Evolutionary conservation across 2,329 filamentous ascomycete species (phyloP), one percentile per base, ranked within the genome.

Genomic region (Epichloe sylvatica): DNA sequence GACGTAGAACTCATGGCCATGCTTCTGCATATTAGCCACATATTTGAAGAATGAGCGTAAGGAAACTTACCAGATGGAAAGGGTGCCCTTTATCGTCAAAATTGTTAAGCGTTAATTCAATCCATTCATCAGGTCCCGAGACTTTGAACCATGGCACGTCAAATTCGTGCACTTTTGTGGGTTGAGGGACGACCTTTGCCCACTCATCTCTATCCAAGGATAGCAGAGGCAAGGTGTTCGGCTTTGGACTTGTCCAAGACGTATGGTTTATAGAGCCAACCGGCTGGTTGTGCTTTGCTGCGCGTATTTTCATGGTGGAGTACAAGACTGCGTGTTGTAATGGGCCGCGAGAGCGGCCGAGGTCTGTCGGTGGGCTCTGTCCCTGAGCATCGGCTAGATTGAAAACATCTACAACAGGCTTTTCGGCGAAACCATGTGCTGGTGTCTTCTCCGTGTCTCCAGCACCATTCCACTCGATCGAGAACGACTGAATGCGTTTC

Each of bases 71-170:
- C 40, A 75, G 51, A 54, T 75, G 73, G 51, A 75, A 75, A 0
- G 73, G 72, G 54, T 75, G 73, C 0, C 64, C 60, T 8, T 68
- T 69, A 39, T 74, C 71, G 50, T 75, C 72, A 13, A 74, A 60
- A 49, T 75, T 75, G 53, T 76, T 75, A 45, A 75, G 60, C 3
- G 73, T 62, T 1, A 75, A 54, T 52, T 74, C 71, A 0, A 74
- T 60, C 71, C 72, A 75, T 33, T 53, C 52, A 5, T 57, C 64
- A 15, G 42, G 17, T 30, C 56, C 56, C 1, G 52, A 45, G 11
- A 42, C 46, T 4, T 47, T 40, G 40, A 55, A 54, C 52, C 52
- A 53, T 0, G 57, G 57, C 12, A 55, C 54, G 13, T 45, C 30
- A 11, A 59, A 51, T 0, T 35, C 50, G 19, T 55, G 55, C 5